Base-by-base conservation (phyloP, 169 alveolate species). In the Eimeria sp. region DNA sequence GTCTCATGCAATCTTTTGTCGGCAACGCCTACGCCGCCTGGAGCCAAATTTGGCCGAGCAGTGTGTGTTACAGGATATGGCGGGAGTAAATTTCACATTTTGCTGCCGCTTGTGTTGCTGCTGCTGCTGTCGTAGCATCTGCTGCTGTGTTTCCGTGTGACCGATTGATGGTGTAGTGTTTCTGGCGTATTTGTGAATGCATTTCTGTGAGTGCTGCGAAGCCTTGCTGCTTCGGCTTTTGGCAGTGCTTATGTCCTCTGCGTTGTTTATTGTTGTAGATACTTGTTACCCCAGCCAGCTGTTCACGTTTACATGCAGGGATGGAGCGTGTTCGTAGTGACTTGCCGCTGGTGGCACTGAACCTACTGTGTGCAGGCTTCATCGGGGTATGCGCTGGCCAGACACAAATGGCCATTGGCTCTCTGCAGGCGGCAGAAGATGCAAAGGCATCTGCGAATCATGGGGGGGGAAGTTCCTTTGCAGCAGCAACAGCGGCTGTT, bases 11-110 rank as follows among this genome's bases (percentile, higher is more conserved):
- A 27, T 87, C 62, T 87, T 64, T 23, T 87, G 93, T 25, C 93
- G 93, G 78, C 93, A 87, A 68, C 93, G 93, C 66, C 43, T 62
- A 27, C 58, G 93, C 52, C 78, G 82, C 23, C 30, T 87, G 30
- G 82, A 25, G 83, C 93, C 82, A 18, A 66, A 64, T 9, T 9
- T 23, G 46, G 82, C 93, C 52, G 93, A 87, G 66, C 82, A 87
- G 72, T 87, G 93, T 58, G 93, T 87, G n/a, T 27, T 87, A 46
- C 62, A 52, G 64, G 93, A 87, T 54, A 87, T 62, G 82, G 82
- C 76, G 1, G 62, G 93, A 60, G 93, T 87, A 87, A 87, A 82
- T 16, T 52, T 27, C 58, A 37, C 43, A 54, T 49, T n/a, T 33
- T 58, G 74, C 40, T 85, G 76, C 76, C 46, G 72, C n/a, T 30